phyloP scores from a whole-genome alignment of 805 yeast genomes.

The Komagataella ulmi region DNA sequence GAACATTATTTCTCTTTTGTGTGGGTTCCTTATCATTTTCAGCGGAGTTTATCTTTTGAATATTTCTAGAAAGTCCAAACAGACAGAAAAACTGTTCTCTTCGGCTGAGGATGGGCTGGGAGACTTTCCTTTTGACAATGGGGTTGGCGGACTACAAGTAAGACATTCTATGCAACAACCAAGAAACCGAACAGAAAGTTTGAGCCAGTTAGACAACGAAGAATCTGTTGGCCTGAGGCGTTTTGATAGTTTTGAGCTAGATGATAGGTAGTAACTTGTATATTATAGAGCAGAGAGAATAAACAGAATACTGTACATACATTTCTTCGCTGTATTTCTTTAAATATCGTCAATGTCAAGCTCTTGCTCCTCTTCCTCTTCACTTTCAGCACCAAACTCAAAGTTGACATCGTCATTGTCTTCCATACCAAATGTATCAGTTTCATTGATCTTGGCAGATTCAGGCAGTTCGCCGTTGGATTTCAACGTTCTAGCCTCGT shows the following conservation, averaged over 20 bases:
- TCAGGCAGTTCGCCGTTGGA: conserved; percentile 96
- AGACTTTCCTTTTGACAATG: conserved; percentile 74
- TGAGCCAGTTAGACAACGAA: conserved; percentile 16
- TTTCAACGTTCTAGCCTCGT: conserved; percentile 95
- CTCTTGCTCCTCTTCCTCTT: conserved; percentile 52
- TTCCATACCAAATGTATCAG: conserved; percentile 92
- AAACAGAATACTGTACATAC: neutral
- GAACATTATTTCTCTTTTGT: conserved; percentile 66
- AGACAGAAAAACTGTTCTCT: conserved; percentile 30
- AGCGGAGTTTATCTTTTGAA: conserved; percentile 78
- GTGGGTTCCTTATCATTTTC: conserved; percentile 80
- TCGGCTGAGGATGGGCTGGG: conserved; percentile 30
- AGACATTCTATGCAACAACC: conserved; percentile 63
- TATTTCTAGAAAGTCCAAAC: conserved; percentile 54
- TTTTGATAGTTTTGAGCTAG: conserved; percentile 45
- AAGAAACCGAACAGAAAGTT: conserved; percentile 23
- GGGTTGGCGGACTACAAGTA: conserved; percentile 65
- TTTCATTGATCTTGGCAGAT: conserved; percentile 92
- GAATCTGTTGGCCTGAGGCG: conserved; percentile 43
- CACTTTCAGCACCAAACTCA: conserved; percentile 88
- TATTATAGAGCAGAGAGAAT: conserved; percentile 2
- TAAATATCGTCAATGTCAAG: conserved; percentile 94
- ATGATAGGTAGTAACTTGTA: conserved; percentile 26
- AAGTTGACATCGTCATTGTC: conserved; percentile 96
- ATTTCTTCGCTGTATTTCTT: conserved; percentile 3